Conservation (phyloP, 345 rosid genomes). For the Salix arbutifolia region DNA sequence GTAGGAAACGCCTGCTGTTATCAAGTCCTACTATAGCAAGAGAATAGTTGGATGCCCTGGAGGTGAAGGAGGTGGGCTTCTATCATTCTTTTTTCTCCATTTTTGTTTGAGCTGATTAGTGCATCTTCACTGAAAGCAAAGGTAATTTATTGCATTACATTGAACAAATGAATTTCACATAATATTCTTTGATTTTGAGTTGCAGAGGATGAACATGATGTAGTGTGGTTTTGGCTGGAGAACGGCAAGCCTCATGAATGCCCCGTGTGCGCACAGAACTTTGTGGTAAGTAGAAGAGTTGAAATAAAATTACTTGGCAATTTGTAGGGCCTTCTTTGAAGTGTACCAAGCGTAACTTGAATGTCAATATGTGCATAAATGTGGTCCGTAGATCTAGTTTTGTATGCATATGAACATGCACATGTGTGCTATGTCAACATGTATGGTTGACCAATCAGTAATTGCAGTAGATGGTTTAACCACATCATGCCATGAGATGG, state of each 20-base stretch:
- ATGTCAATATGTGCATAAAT: neutral
- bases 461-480: neutral
- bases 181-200: neutral
- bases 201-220: slow-evolving; percentile 92
- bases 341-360: neutral
- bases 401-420: neutral
- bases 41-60: slow-evolving; percentile 92
- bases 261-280: slow-evolving; percentile 80
- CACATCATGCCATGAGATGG: neutral
- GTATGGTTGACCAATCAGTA: neutral
- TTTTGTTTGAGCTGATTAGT: neutral
- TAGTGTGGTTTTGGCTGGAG: slow-evolving; percentile 97
- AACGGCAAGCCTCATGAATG: slow-evolving; percentile 81
- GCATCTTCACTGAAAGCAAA: neutral
- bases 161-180: neutral
- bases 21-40: slow-evolving; percentile 67
- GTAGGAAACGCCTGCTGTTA: slow-evolving; percentile 72
- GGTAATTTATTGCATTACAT: neutral
- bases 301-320: neutral
- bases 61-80: slow-evolving; percentile 68
- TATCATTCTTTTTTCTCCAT: neutral
- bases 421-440: neutral
- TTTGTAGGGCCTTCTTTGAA: neutral
- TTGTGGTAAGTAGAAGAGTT: slow-evolving; percentile 52
- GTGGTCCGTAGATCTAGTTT: neutral